Percentiles rank a stretch among this genome's conserved stretches.
Evolutionary conservation across 208 protist species (phyloP).

Genomic region (Trichomonas gallinae): DNA sequence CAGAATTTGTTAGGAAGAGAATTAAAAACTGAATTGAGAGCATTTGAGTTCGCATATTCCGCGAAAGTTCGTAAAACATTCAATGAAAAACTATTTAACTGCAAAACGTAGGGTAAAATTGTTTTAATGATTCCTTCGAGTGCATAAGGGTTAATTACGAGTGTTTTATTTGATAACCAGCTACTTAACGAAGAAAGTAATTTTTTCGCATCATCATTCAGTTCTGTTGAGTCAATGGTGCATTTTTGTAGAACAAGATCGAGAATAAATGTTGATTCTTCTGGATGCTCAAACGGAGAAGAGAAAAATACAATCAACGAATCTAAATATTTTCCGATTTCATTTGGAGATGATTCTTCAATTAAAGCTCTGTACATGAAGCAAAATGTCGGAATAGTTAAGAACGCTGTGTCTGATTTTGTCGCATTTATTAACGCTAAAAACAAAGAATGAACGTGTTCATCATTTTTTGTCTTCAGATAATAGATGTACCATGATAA

Average conservation of each 20-base stretch:
- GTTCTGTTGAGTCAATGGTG: not conserved
- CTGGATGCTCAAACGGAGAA: not conserved
- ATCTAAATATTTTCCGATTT: not conserved
- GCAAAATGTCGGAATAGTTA: not conserved
- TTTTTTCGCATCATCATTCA: not conserved
- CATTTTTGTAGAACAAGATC: not conserved
- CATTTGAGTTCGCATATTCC: not conserved
- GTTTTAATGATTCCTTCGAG: not conserved
- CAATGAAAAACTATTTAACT: not conserved
- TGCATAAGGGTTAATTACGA: not conserved
- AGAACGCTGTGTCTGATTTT: not conserved
- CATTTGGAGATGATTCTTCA: not conserved
- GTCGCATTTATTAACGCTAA: not conserved
- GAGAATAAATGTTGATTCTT: not conserved
- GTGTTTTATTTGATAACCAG: not conserved
- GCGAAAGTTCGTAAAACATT: not conserved
- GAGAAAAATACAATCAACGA: not conserved
- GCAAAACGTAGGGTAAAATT: not conserved
- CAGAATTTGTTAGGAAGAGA: not conserved
- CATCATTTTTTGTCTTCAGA: not conserved
- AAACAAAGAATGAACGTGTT: not conserved
- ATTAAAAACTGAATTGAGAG: not conserved
- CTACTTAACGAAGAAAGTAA: not conserved
- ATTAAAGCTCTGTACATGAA: not conserved
- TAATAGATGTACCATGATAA: not conserved